Evolutionary conservation across 352 stramenopile species (phyloP), one percentile per base, ranked within the genome.

Genomic region (Globisporangium orthogonon): DNA sequence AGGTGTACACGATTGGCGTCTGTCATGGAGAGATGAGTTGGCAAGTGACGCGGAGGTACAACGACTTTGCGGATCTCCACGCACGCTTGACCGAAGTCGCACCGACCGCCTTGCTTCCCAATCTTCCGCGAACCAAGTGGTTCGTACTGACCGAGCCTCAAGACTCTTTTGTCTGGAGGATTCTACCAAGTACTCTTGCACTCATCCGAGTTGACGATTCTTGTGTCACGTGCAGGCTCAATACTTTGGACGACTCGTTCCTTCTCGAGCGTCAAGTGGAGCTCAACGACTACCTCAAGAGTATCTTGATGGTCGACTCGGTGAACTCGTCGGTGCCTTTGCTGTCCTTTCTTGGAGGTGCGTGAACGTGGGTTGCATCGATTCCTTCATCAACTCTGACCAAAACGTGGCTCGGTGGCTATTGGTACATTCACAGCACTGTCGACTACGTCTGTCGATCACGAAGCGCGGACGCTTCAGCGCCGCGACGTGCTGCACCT

Each of bases 311-410:
- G 56, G 66, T 89, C 35, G 68, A 83, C 10, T 15, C 52, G 15
- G 41, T 73, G 2, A 58, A 72, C 7, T 52, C 65, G n/a, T 78
- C 76, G 6, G 70, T 77, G 7, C 54, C 65, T 23, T 29, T 87
- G 43, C 65, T 89, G 3, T 69, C 72, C 11, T 89, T 89, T 50
- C 69, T 89, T 0, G 78, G 78, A 53, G 78, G 78, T 87, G 44
- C 1, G 51, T 47, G 48, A 4, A 6, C n/a, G 13, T 11, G 23
- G n/a, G 7, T 28, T 23, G 7, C n/a, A 14, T 43, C 37, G 10
- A 43, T 23, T 23, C 23, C 23, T 23, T 23, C 23, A 17, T 43
- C 33, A 13, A 17, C 37, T 43, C 37, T 3, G 37, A 15, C 35
- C 4, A 11, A 41, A 14, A 2, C 43, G 13, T 30, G 10, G 30